Evolutionary conservation across 345 rosid species (phyloP).

Genomic region (Brassica juncea): DNA sequence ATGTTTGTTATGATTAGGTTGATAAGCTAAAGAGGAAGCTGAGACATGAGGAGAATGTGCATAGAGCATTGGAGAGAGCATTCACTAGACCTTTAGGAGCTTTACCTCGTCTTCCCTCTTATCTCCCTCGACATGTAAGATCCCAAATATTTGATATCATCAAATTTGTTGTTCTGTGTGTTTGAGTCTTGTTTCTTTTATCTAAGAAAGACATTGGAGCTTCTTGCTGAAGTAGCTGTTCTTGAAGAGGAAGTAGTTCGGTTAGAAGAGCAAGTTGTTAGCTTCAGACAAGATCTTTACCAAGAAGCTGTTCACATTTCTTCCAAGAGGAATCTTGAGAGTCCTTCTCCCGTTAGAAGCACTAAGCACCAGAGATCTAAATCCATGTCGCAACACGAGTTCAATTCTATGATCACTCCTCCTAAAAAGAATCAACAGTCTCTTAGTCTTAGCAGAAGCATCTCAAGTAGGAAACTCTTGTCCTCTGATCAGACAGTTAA

Average conservation of each 20-base stretch:
- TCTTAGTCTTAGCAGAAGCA: conserved; percentile 54
- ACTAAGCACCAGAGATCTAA: conserved; percentile 72
- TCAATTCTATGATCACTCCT: conserved; percentile 47
- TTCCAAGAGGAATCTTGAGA: conserved; percentile 64
- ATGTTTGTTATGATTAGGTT: conserved; percentile 52
- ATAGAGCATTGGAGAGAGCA: conserved; percentile 94
- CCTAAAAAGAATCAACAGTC: conserved; percentile 53
- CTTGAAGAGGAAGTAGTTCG: conserved; percentile 95
- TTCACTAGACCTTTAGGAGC: conserved; percentile 91
- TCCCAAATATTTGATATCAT: neutral
- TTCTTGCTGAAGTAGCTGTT: conserved; percentile 98
- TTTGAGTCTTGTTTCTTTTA: conserved; percentile 29
- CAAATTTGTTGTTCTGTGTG: conserved; percentile 12
- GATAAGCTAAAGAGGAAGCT: conserved; percentile 94
- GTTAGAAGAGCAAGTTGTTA: conserved; percentile 90
- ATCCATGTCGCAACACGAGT: conserved; percentile 66
- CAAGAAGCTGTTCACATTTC: conserved; percentile 78
- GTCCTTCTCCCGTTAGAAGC: conserved; percentile 50
- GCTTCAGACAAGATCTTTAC: conserved; percentile 82
- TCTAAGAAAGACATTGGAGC: conserved; percentile 74
- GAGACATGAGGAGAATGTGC: conserved; percentile 94
- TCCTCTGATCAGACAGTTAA: conserved; percentile 46
- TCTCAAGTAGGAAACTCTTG: conserved; percentile 66
- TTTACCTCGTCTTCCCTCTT: conserved; percentile 95
- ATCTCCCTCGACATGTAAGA: conserved; percentile 86